A percentile compares a stretch with the other conserved stretches of the same genome.
Evolutionary conservation across 1,284 basidiomycete genomes (phyloP).

Genomic region (Trichosporon sp.): DNA sequence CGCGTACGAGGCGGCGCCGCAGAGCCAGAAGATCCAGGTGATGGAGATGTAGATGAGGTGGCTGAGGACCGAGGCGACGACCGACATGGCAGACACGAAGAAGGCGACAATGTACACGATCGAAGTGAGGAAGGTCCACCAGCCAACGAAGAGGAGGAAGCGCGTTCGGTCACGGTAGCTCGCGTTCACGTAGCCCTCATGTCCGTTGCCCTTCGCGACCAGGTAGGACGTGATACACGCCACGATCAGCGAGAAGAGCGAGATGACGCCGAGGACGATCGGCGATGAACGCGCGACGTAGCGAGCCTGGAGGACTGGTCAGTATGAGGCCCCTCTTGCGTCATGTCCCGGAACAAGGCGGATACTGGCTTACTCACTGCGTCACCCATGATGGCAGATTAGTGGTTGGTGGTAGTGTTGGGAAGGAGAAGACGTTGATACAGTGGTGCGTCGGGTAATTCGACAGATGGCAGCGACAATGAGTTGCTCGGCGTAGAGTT

Average conservation of each 20-base stretch:
- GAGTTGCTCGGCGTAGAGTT: background rate
- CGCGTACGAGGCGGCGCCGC: slow-evolving; percentile 50
- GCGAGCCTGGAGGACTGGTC: background rate
- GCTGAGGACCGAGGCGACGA: slow-evolving; percentile 44
- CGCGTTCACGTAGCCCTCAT: slow-evolving; percentile 44
- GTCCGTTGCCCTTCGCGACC: slow-evolving; percentile 22
- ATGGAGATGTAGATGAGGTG: slow-evolving; percentile 51
- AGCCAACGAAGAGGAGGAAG: slow-evolving; percentile 55
- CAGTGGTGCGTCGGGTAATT: background rate
- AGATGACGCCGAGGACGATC: slow-evolving; percentile 48
- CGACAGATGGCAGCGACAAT: background rate
- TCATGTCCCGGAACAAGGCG: background rate
- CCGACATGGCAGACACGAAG: slow-evolving; percentile 42
- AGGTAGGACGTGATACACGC: slow-evolving; percentile 51
- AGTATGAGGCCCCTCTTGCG: background rate
- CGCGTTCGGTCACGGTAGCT: slow-evolving; percentile 49
- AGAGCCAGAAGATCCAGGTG: slow-evolving; percentile 58
- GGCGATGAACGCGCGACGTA: slow-evolving; percentile 45
- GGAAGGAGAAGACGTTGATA: background rate
- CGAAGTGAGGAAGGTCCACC: slow-evolving; percentile 57
- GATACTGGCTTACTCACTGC: slow-evolving; percentile 29
- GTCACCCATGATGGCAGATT: slow-evolving; percentile 36
- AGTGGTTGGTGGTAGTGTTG: background rate
- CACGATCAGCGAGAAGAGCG: slow-evolving; percentile 53
- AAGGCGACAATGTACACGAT: slow-evolving; percentile 52